phyloP scores from a whole-genome alignment of 495 filamentous ascomycete species.

The Terfezia boudieri region DNA sequence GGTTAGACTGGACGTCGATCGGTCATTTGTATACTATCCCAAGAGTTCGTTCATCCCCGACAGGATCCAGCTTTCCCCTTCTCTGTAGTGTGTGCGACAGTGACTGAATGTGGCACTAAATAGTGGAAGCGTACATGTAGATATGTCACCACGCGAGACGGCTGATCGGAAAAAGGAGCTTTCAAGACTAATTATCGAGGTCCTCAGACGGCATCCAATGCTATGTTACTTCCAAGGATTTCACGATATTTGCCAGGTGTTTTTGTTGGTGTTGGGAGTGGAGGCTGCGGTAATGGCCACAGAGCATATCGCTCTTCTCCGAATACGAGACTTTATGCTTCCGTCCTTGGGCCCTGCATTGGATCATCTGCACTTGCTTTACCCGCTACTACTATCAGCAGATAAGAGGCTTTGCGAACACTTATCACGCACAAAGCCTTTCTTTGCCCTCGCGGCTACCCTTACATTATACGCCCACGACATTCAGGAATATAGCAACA shows the following conservation, averaged over 20 bases:
- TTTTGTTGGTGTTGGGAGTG: conserved; percentile 58
- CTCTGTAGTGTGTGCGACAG: background rate
- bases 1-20: conserved; percentile 72
- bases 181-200: conserved; percentile 16
- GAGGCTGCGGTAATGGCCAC: conserved; percentile 33
- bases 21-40: conserved; percentile 95
- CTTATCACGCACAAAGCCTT: conserved; percentile 56
- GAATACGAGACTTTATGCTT: conserved; percentile 94
- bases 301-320: conserved; percentile 58
- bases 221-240: conserved; percentile 96
- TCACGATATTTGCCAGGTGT: conserved; percentile 95
- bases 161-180: conserved; percentile 24
- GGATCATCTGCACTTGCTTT: conserved; percentile 63
- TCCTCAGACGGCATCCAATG: conserved; percentile 47
- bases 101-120: background rate
- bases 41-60: conserved; percentile 30
- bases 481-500: conserved; percentile 70
- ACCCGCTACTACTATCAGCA: conserved; percentile 45
- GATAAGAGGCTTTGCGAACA: conserved; percentile 48
- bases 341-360: conserved; percentile 63
- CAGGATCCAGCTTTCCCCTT: background rate
- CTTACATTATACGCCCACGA: conserved; percentile 92
- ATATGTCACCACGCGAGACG: conserved; percentile 25
- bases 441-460: conserved; percentile 76
- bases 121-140: conserved; percentile 16